Base-by-base conservation (phyloP, 2,329 filamentous ascomycete species). In the Pseudopyricularia javanii region DNA sequence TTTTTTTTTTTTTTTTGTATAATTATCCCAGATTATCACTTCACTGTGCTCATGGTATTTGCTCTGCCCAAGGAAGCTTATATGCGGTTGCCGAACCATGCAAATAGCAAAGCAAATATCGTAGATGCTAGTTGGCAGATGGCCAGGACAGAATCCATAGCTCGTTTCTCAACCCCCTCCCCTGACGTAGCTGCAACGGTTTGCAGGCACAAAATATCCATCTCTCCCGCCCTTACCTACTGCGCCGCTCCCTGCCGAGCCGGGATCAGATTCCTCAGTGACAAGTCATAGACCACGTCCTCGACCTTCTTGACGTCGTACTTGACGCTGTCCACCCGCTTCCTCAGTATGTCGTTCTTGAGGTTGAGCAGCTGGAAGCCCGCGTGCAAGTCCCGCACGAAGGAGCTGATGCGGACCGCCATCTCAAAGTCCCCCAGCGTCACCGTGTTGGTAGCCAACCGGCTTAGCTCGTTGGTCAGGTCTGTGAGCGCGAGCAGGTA, bases 281-380 rank as follows among this genome's bases (percentile, higher is more conserved):
- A 91, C 54, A 98, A 72, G 66, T 98, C 93, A 64, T 98, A 98
- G 50, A 97, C 91, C 12, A 98, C 90, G 64, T 97, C 93, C 74
- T 98, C 93, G 12, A 96, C 89, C 67, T 95, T 91, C 76, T 97
- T 98, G 63, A 98, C 89, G 62, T 86, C 85, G 66, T 98, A 98
- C 75, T 98, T 98, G 69, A 98, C 86, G 5, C 85, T 86, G 70
- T 98, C 93, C 53, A 88, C 89, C 56, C 89, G 79, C 71, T 90
- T 88, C 55, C 93, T 80, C 63, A 98, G 70, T 22, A 83, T 83
- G 66, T 98, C 93, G 63, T 98, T 98, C 77, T 97, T 97, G 60
- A 98, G 75, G 66, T 98, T 98, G 59, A 98, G 79, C 59, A 97
- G 81, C 76, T 97, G 93, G 71, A 98, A 98, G 15, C 91, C 93